A percentile compares a stretch with the other conserved stretches of the same genome.
phyloP scores from a whole-genome alignment of 1,284 basidiomycete genomes.

The Sphaerobolus stellatus region DNA sequence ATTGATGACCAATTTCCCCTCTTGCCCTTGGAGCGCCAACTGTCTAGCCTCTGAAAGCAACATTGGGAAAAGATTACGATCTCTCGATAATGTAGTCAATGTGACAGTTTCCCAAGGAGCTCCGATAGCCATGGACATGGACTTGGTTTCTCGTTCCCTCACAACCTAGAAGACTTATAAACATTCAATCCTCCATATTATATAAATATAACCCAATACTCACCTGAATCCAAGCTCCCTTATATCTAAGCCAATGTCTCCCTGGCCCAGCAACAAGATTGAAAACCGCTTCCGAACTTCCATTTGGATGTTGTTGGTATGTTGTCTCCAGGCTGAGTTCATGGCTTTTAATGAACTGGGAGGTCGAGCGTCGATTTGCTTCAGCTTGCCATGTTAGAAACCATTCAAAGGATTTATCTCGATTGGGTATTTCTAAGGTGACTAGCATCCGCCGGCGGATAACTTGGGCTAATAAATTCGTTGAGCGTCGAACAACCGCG shows the following conservation, averaged over 20 bases:
- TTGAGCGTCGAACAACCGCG: slow-evolving; percentile 69
- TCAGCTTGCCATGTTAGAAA: slow-evolving; percentile 95
- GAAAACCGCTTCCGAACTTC: slow-evolving; percentile 84
- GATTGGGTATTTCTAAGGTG: slow-evolving; percentile 94
- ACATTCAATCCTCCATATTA: slow-evolving; percentile 1
- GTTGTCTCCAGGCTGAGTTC: slow-evolving; percentile 94
- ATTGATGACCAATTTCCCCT: slow-evolving; percentile 95
- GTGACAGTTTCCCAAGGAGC: slow-evolving; percentile 98
- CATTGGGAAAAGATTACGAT: slow-evolving; percentile 77
- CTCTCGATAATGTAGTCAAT: slow-evolving; percentile 87
- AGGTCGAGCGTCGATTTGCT: slow-evolving; percentile 41
- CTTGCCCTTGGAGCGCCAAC: slow-evolving; percentile 81
- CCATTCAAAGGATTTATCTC: slow-evolving; percentile 95
- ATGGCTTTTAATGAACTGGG: slow-evolving; percentile 73
- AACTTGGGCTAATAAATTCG: slow-evolving; percentile 68
- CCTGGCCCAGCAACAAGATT: slow-evolving; percentile 95
- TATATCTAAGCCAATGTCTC: slow-evolving; percentile 89
- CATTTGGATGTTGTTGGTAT: slow-evolving; percentile 86
- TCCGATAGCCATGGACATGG: slow-evolving; percentile 89
- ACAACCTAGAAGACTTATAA: slow-evolving; percentile 61
- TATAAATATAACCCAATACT: slow-evolving; percentile 21
- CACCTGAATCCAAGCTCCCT: slow-evolving; percentile 94
- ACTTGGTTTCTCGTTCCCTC: slow-evolving; percentile 89
- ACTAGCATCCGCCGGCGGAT: slow-evolving; percentile 91
- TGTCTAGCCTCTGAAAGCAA: slow-evolving; percentile 88